Evolutionary conservation across 2,329 filamentous ascomycete species (phyloP).

Genomic region (Exophiala aquamarina): DNA sequence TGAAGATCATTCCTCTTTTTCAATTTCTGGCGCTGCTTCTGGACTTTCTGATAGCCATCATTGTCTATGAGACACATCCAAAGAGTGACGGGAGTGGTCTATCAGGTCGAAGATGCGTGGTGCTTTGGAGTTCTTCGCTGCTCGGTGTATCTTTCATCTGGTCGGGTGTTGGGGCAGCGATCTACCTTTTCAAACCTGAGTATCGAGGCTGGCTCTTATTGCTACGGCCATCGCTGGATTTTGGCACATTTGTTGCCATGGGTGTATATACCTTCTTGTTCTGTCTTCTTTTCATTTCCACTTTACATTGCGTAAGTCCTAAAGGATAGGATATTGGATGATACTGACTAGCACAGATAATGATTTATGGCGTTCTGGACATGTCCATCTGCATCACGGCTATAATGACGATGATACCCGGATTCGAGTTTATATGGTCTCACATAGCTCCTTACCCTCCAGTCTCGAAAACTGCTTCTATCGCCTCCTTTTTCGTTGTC

Average conservation of each 20-base stretch:
- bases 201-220: conserved; percentile 40
- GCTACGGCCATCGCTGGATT: conserved; percentile 35
- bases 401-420: conserved; percentile 24
- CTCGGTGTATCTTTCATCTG: conserved; percentile 35
- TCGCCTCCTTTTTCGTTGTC: conserved; percentile 25
- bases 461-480: conserved; percentile 16
- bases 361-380: conserved; percentile 23
- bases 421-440: conserved; percentile 25
- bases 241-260: conserved; percentile 36
- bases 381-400: conserved; percentile 23
- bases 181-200: conserved; percentile 37
- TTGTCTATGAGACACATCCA: conserved; percentile 19
- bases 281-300: conserved; percentile 35
- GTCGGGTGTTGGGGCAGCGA: conserved; percentile 34
- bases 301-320: conserved; percentile 41
- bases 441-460: conserved; percentile 27
- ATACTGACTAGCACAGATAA: conserved; percentile 23
- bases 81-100: conserved; percentile 12
- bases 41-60: conserved; percentile 43
- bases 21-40: conserved; percentile 40
- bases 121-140: conserved; percentile 24
- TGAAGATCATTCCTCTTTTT: conserved; percentile 36
- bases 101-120: conserved; percentile 16
- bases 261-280: conserved; percentile 37
- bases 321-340: background rate